phyloP scores from a whole-genome alignment of 2,329 filamentous ascomycete species.

The Fonsecaea pugnacius region DNA sequence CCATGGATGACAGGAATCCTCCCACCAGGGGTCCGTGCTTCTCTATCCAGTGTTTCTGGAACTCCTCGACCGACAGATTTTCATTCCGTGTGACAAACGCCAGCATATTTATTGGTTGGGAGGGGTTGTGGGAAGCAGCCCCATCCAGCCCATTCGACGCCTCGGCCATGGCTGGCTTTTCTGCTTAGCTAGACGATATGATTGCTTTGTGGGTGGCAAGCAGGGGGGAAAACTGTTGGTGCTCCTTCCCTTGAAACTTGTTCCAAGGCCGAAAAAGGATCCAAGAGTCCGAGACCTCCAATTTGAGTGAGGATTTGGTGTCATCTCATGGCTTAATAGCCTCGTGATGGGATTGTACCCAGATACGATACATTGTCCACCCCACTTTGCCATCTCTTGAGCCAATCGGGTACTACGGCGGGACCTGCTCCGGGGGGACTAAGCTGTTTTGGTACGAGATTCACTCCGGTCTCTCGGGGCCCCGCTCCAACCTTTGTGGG shows the following conservation, averaged over 20 bases:
- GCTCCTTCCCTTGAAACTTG: background rate
- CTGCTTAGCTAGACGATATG: too few species aligned
- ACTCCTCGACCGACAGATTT: slow-evolving; percentile 2
- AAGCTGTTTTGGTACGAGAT: background rate
- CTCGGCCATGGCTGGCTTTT: background rate
- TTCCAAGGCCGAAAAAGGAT: background rate
- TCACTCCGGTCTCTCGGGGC: background rate
- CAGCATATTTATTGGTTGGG: background rate
- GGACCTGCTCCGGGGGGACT: background rate
- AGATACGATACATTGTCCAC: background rate
- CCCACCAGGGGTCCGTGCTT: slow-evolving; percentile 12
- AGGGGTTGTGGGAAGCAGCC: background rate
- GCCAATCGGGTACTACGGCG: background rate
- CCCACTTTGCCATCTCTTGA: background rate
- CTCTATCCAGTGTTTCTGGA: slow-evolving; percentile 16
- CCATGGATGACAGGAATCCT: background rate
- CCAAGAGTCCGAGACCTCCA: background rate
- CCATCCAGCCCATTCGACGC: background rate
- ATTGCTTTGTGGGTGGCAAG: background rate
- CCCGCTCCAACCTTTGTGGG: slow-evolving; percentile 2
- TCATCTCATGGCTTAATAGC: slow-evolving; percentile 3
- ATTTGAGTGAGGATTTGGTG: too few species aligned
- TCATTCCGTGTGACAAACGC: slow-evolving; percentile 9
- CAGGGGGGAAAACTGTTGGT: background rate
- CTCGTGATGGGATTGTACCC: slow-evolving; percentile 1